Conservation (phyloP, 768 basidiomycete genomes). For the Phanerochaete sordida region DNA sequence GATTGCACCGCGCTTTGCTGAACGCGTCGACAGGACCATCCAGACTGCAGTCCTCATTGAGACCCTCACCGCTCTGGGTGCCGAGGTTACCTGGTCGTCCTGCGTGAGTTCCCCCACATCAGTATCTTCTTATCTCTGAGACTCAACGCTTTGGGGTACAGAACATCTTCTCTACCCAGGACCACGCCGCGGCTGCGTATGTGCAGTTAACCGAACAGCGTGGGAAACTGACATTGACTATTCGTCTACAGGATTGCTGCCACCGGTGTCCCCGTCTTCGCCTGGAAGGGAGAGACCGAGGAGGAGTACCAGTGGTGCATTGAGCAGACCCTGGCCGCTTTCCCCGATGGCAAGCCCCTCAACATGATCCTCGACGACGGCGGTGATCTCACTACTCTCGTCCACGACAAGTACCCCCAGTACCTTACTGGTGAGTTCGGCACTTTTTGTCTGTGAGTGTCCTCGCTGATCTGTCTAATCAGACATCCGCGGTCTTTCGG, state of each 20-base stretch:
- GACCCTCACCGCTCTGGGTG: constrained; percentile 92
- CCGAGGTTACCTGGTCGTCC: constrained; percentile 98
- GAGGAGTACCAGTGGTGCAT: constrained; percentile 99
- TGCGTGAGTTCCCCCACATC: constrained; percentile 55
- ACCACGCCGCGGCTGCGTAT: constrained; percentile 96
- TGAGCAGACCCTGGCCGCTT: constrained; percentile 90
- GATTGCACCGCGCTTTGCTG: background rate
- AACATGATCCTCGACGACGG: constrained; percentile 99
- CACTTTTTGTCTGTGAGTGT: background rate
- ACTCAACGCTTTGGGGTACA: constrained; percentile 27
- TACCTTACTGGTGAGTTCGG: constrained; percentile 60
- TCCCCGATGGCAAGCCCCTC: constrained; percentile 75
- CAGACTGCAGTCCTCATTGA: constrained; percentile 99
- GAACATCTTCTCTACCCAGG: constrained; percentile 99
- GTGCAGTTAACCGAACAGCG: constrained; percentile 25
- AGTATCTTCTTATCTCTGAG: background rate
- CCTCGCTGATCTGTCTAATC: constrained; percentile 9
- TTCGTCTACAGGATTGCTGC: constrained; percentile 73
- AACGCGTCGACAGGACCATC: constrained; percentile 69
- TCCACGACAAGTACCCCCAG: constrained; percentile 96
- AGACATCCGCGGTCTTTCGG: constrained; percentile 93
- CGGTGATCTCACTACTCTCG: constrained; percentile 91
- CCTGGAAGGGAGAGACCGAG: constrained; percentile 99
- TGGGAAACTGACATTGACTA: constrained; percentile 1
- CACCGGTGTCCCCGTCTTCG: constrained; percentile 96